These are phyloP conservation scores for Euphorbia schlechtendalii DNA, from an alignment of 441 rosid genomes.

Conservation along the genomic window DNA sequence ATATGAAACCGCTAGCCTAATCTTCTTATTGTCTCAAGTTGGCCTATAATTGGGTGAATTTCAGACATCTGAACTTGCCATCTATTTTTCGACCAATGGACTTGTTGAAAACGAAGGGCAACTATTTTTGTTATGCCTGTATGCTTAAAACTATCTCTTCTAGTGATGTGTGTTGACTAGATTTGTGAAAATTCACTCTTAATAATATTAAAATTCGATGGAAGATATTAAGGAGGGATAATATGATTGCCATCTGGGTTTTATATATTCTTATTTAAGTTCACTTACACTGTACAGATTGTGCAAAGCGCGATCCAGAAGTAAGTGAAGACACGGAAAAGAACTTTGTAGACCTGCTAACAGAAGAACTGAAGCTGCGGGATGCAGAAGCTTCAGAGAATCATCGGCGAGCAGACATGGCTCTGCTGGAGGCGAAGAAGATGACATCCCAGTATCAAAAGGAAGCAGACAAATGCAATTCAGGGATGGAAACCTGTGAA, in stretches of 20 bases:
- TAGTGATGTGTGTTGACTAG: too few species aligned
- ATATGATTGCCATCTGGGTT: background rate
- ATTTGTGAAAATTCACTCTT: too few species aligned
- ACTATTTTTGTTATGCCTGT: too few species aligned
- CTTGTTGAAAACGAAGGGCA: too few species aligned
- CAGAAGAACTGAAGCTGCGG: conserved; percentile 71
- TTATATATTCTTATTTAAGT: conserved; percentile 5
- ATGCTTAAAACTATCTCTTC: too few species aligned
- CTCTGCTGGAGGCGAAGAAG: conserved; percentile 91
- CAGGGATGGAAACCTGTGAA: conserved; percentile 97
- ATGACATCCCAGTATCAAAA: conserved; percentile 79
- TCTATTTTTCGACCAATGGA: too few species aligned
- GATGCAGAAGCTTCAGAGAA: conserved; percentile 73
- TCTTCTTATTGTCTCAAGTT: too few species aligned
- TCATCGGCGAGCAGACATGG: conserved; percentile 64
- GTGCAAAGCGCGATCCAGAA: conserved; percentile 80
- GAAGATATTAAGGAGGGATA: too few species aligned
- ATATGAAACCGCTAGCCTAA: too few species aligned
- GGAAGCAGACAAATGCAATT: conserved; percentile 94
- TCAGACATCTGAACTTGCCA: too few species aligned
- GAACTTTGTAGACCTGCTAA: conserved; percentile 66
- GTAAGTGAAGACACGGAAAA: conserved; percentile 73
- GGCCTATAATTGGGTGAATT: too few species aligned
- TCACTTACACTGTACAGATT: conserved; percentile 34
- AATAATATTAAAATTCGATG: too few species aligned